Evolutionary conservation across 2,329 filamentous ascomycete species (phyloP).

Genomic region (Aspergillus tamarii): DNA sequence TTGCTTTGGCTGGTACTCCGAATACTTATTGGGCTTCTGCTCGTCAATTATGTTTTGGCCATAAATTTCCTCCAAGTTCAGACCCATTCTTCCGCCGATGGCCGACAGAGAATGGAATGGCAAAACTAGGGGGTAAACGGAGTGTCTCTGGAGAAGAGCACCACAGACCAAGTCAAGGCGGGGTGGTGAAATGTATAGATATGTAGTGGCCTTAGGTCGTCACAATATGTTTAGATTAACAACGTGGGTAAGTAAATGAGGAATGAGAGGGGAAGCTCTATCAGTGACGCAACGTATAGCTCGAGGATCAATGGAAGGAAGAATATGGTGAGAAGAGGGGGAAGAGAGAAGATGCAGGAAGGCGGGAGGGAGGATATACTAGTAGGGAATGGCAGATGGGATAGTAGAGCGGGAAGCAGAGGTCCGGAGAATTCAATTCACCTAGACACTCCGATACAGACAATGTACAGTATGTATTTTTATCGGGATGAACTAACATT

Average conservation of each 20-base stretch:
- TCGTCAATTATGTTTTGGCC: conserved; percentile 51
- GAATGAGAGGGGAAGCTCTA: conserved; percentile 8
- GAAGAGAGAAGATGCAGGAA: conserved; percentile 20
- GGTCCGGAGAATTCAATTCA: conserved; percentile 30
- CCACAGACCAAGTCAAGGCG: conserved; percentile 24
- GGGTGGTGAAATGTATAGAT: conserved; percentile 19
- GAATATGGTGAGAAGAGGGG: conserved; percentile 5
- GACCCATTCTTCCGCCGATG: conserved; percentile 55
- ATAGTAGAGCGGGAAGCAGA: conserved; percentile 26
- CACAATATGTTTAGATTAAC: conserved; percentile 25
- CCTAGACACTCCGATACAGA: conserved; percentile 25
- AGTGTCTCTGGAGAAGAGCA: conserved; percentile 20
- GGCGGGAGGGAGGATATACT: conserved; percentile 18
- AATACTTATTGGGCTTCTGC: conserved; percentile 49
- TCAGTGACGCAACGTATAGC: conserved; percentile 27
- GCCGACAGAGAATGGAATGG: conserved; percentile 44
- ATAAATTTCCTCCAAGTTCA: conserved; percentile 52
- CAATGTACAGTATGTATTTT: conserved; percentile 16
- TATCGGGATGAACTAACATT: conserved; percentile 17
- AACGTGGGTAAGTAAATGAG: conserved; percentile 26
- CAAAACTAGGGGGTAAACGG: conserved; percentile 20
- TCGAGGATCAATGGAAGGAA: conserved; percentile 13
- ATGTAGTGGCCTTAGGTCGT: conserved; percentile 27
- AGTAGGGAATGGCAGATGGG: conserved; percentile 16
- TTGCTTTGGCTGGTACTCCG: conserved; percentile 58